Evolutionary conservation across 768 basidiomycete species (phyloP).

Genomic region (Tylopilus vinaceipallidus): DNA sequence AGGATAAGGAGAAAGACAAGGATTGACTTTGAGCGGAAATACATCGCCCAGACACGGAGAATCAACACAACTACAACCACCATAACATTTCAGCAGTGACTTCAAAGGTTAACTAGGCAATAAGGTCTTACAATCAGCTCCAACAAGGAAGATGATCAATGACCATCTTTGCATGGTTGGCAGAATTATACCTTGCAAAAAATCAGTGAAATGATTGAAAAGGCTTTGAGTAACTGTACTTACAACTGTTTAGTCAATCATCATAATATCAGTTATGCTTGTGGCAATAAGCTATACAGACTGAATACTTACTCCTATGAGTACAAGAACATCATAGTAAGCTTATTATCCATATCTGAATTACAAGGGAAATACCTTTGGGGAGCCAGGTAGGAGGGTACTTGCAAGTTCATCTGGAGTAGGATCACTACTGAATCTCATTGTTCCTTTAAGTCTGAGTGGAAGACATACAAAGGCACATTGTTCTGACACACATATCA

Average conservation of each 20-base stretch:
- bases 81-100: too few relatives aligned
- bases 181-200: neutral
- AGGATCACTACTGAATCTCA: neutral
- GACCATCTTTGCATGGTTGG: neutral
- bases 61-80: too few relatives aligned
- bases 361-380: neutral
- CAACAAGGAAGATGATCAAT: neutral
- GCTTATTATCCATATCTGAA: neutral
- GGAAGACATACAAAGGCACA: constrained; percentile 1
- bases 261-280: neutral
- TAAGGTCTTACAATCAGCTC: constrained; percentile 1
- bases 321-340: neutral
- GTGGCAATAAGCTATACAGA: neutral
- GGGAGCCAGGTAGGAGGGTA: constrained; percentile 7
- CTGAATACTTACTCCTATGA: neutral
- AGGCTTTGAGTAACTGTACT: neutral
- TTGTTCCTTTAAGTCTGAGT: neutral
- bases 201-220: neutral
- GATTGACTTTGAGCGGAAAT: too few relatives aligned
- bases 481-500: neutral
- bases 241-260: neutral
- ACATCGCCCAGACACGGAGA: too few relatives aligned
- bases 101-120: too few relatives aligned
- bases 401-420: constrained; percentile 2
- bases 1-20: too few relatives aligned